Conservation (phyloP, 2,329 filamentous ascomycete species). For the Eutypa lata region DNA sequence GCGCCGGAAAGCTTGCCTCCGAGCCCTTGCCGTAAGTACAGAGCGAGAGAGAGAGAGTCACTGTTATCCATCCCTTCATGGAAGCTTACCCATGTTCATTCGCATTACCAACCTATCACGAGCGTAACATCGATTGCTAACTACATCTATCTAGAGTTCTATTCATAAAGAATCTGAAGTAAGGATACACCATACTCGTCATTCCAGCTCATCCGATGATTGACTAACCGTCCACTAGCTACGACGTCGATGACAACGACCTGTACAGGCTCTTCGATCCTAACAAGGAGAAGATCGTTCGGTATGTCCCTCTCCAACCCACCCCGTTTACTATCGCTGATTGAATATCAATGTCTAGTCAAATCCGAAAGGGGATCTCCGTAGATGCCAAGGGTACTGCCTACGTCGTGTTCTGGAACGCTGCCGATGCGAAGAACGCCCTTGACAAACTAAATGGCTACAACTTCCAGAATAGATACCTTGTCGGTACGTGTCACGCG, state of each 20-base stretch:
- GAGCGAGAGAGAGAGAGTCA: neutral
- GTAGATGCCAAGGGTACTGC: conserved; percentile 97
- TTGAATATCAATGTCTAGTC: conserved; percentile 51
- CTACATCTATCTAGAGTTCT: conserved; percentile 68
- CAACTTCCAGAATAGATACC: conserved; percentile 99
- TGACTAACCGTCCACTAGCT: conserved; percentile 53
- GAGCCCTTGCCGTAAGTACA: conserved; percentile 91
- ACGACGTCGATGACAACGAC: conserved; percentile 97
- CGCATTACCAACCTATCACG: conserved; percentile 28
- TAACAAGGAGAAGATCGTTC: conserved; percentile 27
- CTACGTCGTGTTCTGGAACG: conserved; percentile 99
- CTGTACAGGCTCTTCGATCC: conserved; percentile 90
- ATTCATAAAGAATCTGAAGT: conserved; percentile 99
- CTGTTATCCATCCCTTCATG: conserved; percentile 13
- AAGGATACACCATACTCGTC: conserved; percentile 48
- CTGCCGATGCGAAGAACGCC: conserved; percentile 96
- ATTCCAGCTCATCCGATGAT: conserved; percentile 50
- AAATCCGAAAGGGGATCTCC: conserved; percentile 97
- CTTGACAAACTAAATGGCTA: conserved; percentile 99
- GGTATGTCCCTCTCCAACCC: conserved; percentile 34
- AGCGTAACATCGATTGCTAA: conserved; percentile 19
- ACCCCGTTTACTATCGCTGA: conserved; percentile 15
- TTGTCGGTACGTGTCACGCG: conserved; percentile 71
- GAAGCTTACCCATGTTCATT: conserved; percentile 22
- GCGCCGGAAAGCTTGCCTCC: conserved; percentile 93